Conservation (phyloP, 495 filamentous ascomycete genomes). For the Cercophora sp. region DNA sequence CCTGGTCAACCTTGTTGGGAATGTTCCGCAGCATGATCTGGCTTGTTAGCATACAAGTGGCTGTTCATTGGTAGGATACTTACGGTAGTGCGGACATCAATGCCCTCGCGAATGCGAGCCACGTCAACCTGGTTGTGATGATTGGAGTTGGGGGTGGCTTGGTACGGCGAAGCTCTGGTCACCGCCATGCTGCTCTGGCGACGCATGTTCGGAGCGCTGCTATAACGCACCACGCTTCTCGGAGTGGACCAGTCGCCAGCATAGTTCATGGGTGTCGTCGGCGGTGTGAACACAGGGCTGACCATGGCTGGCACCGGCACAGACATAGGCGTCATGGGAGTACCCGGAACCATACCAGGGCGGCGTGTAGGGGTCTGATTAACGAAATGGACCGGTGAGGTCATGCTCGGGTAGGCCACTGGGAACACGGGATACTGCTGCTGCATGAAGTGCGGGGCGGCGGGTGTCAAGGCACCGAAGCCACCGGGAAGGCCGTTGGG, state of each 20-base stretch:
- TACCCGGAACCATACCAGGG: conserved; percentile 17
- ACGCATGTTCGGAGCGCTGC: conserved; percentile 28
- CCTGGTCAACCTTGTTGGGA: conserved; percentile 82
- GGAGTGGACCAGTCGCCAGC: conserved; percentile 27
- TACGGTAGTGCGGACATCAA: conserved; percentile 72
- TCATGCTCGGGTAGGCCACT: conserved; percentile 26
- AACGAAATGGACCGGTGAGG: conserved; percentile 28
- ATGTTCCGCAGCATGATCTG: conserved; percentile 97
- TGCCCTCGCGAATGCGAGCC: conserved; percentile 58
- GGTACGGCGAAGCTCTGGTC: conserved; percentile 36
- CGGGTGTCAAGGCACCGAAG: neutral
- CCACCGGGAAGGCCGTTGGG: conserved; percentile 14
- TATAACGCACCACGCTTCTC: conserved; percentile 26
- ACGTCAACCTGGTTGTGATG: conserved; percentile 67
- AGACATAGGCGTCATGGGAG: conserved; percentile 23
- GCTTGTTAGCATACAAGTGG: conserved; percentile 18
- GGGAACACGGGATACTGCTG: conserved; percentile 34
- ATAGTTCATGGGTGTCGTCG: conserved; percentile 31
- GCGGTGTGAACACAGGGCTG: conserved; percentile 28
- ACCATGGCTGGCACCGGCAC: conserved; percentile 20
- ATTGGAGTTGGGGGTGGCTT: conserved; percentile 36
- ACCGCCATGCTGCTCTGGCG: conserved; percentile 41
- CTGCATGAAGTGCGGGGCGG: conserved; percentile 1
- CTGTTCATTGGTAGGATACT: conserved; percentile 18
- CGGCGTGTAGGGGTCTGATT: conserved; percentile 35